Evolutionary conservation across 768 basidiomycete species (phyloP).

Genomic region (Mycena crocata): DNA sequence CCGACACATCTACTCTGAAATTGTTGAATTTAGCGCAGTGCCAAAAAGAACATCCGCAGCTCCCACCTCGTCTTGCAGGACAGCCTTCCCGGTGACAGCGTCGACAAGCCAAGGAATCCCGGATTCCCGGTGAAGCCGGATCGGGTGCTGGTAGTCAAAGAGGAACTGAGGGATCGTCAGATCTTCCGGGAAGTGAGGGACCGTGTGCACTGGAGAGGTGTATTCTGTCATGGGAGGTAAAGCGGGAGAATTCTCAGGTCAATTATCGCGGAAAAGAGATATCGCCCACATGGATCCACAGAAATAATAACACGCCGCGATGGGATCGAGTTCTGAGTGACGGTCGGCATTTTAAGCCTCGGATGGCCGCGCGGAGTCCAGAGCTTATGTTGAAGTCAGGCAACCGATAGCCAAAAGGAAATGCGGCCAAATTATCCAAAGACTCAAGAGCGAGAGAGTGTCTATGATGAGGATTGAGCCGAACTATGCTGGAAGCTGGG

Average conservation of each 20-base stretch:
- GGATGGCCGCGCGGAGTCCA: too few species aligned
- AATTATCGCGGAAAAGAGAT: too few species aligned
- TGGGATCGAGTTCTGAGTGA: too few species aligned
- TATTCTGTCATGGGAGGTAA: background rate
- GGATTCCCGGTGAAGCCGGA: conserved; percentile 38
- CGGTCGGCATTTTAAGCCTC: too few species aligned
- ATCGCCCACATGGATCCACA: too few species aligned
- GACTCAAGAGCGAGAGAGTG: too few species aligned
- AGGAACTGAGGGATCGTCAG: conserved; percentile 52
- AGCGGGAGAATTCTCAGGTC: background rate
- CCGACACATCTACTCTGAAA: background rate
- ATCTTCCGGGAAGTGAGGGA: conserved; percentile 48
- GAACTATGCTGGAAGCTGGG: too few species aligned
- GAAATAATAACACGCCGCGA: too few species aligned
- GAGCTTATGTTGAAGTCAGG: too few species aligned
- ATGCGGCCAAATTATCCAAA: too few species aligned
- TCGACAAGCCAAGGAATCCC: conserved; percentile 55
- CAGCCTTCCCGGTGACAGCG: conserved; percentile 32
- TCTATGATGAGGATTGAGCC: too few species aligned
- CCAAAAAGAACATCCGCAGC: background rate
- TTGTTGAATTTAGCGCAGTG: background rate
- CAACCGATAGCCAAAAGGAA: too few species aligned
- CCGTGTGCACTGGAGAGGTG: conserved; percentile 6
- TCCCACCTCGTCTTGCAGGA: background rate
- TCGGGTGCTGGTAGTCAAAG: conserved; percentile 48